A percentile compares a stretch with the other conserved stretches of the same genome.
phyloP scores from a whole-genome alignment of 352 stramenopile species.

The Phytophthora hybrid region DNA sequence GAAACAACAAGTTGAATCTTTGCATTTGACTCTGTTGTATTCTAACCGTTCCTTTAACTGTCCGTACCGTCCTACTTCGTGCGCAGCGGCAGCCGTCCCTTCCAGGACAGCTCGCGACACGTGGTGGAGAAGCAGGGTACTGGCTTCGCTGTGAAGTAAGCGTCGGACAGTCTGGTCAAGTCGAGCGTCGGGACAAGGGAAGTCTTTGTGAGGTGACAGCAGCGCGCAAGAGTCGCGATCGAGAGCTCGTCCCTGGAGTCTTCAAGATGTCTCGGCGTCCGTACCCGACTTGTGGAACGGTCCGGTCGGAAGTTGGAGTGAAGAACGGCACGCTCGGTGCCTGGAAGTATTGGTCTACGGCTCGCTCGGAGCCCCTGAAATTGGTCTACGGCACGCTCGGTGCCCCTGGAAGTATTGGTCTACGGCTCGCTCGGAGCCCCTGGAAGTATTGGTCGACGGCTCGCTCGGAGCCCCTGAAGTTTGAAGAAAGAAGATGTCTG shows the following conservation, averaged over 20 bases:
- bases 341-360: not conserved
- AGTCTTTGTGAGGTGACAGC: not conserved
- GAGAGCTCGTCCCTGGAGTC: not conserved
- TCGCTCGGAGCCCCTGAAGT: too few relatives aligned
- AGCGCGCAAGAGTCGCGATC: not conserved
- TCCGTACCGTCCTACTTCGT: not conserved
- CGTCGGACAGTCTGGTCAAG: not conserved
- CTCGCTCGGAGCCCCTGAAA: not conserved
- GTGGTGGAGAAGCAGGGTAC: conserved; percentile 6
- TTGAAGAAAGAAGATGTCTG: not conserved
- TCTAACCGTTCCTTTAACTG: not conserved
- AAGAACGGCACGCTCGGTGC: too few relatives aligned
- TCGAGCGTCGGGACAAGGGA: not conserved
- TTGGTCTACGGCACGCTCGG: too few relatives aligned
- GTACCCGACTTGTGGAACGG: not conserved
- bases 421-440: too few relatives aligned
- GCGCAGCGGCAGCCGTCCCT: not conserved
- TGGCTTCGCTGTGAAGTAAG: not conserved
- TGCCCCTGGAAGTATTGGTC: too few relatives aligned
- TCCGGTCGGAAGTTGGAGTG: not conserved
- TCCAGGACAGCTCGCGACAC: not conserved
- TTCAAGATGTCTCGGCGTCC: not conserved
- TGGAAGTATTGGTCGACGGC: too few relatives aligned
- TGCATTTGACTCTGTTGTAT: not conserved
- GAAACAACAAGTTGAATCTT: not conserved